Evolutionary conservation across 768 basidiomycete species (phyloP).

Genomic region (Porpolomopsis calyptriformis): DNA sequence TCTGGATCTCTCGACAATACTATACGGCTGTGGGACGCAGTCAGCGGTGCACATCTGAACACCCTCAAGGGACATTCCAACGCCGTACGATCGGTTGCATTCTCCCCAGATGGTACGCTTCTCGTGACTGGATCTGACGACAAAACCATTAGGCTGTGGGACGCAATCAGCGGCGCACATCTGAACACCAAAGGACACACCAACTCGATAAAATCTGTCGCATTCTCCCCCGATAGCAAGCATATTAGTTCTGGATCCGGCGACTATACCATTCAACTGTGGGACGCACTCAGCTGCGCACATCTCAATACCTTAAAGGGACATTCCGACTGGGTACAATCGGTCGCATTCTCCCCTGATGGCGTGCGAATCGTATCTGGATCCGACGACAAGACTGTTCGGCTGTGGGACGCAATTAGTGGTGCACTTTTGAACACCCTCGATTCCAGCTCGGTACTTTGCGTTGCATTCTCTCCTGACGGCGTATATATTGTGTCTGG

Average conservation of each 20-base stretch:
- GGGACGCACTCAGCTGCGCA: neutral
- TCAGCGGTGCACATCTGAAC: neutral
- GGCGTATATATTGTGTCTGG: conserved; percentile 71
- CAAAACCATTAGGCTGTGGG: neutral
- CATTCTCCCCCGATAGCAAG: neutral
- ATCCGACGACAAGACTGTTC: neutral
- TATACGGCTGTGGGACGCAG: neutral
- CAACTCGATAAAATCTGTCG: neutral
- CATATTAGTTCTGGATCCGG: neutral
- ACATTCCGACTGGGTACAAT: neutral
- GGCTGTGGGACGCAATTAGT: neutral
- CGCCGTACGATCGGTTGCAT: neutral
- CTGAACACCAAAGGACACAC: neutral
- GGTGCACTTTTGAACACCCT: neutral
- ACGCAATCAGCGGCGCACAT: neutral
- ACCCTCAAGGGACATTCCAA: neutral
- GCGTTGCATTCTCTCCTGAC: conserved; percentile 36
- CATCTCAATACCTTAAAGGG: neutral
- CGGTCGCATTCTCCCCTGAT: neutral
- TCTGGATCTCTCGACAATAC: neutral
- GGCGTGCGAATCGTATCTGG: neutral
- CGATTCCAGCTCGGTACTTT: neutral
- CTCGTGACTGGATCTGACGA: neutral
- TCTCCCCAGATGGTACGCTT: neutral
- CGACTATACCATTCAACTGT: neutral